phyloP scores from a whole-genome alignment of 805 yeast genomes.

The Kluyveromyces aestuarii region DNA sequence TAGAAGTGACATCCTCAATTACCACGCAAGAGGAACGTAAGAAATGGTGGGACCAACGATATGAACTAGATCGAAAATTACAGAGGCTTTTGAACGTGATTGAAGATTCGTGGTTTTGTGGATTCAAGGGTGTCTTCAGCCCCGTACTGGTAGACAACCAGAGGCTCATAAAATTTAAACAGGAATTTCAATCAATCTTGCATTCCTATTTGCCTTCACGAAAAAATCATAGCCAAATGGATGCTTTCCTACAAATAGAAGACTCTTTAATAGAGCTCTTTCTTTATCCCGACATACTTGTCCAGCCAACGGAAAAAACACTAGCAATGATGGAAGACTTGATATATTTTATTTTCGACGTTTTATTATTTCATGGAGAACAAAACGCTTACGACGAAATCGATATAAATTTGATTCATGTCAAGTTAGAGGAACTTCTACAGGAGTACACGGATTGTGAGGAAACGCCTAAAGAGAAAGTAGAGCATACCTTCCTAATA shows the following conservation, averaged over 20 bases:
- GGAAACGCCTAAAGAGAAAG: conserved; percentile 7
- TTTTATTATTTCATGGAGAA: conserved; percentile 53
- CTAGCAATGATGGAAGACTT: conserved; percentile 49
- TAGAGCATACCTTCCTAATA: conserved; percentile 57
- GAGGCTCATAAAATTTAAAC: conserved; percentile 28
- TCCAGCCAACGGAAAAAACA: conserved; percentile 12
- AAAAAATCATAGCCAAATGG: conserved; percentile 19
- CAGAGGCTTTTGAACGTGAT: conserved; percentile 44
- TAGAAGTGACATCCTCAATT: conserved; percentile 42
- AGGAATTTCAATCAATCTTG: conserved; percentile 32
- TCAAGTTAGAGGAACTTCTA: conserved; percentile 42
- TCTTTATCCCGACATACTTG: conserved; percentile 34
- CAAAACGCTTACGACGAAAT: conserved; percentile 57
- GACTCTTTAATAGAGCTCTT: conserved; percentile 43
- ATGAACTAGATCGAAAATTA: conserved; percentile 49
- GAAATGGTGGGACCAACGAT: conserved; percentile 73
- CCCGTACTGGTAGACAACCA: conserved; percentile 21
- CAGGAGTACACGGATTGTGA: conserved; percentile 21
- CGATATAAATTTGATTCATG: conserved; percentile 46
- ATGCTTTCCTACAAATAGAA: conserved; percentile 30
- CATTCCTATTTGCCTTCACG: conserved; percentile 43
- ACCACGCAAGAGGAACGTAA: conserved; percentile 50
- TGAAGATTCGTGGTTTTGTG: conserved; percentile 69
- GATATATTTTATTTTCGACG: conserved; percentile 52
- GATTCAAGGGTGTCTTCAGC: conserved; percentile 57